Conservation (phyloP, 352 stramenopile species). For the Phytophthora pluvialis region DNA sequence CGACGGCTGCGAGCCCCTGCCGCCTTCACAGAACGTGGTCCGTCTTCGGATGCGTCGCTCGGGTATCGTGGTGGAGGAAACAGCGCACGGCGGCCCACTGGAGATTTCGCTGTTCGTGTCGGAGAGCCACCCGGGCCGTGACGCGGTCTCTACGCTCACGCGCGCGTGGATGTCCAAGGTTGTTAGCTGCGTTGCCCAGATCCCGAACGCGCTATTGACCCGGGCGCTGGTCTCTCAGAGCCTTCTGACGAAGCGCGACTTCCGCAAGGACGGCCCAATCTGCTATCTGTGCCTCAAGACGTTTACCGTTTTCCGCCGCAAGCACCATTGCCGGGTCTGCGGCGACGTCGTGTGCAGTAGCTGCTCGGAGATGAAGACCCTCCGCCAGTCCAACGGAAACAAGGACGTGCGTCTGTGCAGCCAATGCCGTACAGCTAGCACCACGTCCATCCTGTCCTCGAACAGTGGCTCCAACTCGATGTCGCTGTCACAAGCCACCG, state of each 20-base stretch:
- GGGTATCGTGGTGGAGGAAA: slow-evolving; percentile 83
- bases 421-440: slow-evolving; percentile 64
- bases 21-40: slow-evolving; percentile 80
- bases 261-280: slow-evolving; percentile 74
- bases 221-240: slow-evolving; percentile 67
- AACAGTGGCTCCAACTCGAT: slow-evolving; percentile 39
- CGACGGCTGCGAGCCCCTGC: slow-evolving; percentile 74
- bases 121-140: slow-evolving; percentile 75
- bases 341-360: slow-evolving; percentile 87
- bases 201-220: slow-evolving; percentile 70
- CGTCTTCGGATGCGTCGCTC: slow-evolving; percentile 80
- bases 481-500: slow-evolving; percentile 19
- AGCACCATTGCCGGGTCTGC: slow-evolving; percentile 88
- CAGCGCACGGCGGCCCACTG: slow-evolving; percentile 55
- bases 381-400: slow-evolving; percentile 67
- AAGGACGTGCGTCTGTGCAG: slow-evolving; percentile 83
- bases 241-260: slow-evolving; percentile 77
- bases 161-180: slow-evolving; percentile 87
- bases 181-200: slow-evolving; percentile 72
- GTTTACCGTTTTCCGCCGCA: slow-evolving; percentile 80
- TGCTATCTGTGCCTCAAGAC: slow-evolving; percentile 80
- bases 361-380: slow-evolving; percentile 80
- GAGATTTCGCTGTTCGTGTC: slow-evolving; percentile 80
- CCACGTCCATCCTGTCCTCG: slow-evolving; percentile 68
- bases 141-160: slow-evolving; percentile 73